Base-by-base conservation (phyloP, 2,329 filamentous ascomycete genomes). In the Emmonsiellopsis sp. region DNA sequence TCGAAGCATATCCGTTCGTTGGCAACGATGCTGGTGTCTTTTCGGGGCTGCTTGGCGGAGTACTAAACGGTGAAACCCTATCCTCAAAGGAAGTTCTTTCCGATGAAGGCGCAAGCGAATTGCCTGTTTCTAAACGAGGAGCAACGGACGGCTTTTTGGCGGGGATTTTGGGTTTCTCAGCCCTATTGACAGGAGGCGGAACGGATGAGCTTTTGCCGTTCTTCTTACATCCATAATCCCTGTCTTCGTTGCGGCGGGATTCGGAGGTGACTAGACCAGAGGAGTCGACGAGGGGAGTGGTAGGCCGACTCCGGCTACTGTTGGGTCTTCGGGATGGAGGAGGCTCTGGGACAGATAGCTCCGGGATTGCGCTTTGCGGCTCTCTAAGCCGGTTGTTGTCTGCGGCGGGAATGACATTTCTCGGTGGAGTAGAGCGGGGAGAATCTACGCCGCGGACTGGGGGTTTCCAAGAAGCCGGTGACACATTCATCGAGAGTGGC, bases 141-240 rank as follows among this genome's bases (percentile, higher is more conserved):
- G 50, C 11, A 66, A 65, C 10, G 65, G 66, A 37, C 57, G 55
- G 42, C 41, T 56, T 55, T 58, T 82, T 81, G 20, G 70, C 67
- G 9, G 77, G 77, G 52, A 86, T 79, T 62, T 82, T 84, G 3
- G 86, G 85, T 68, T 94, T 95, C 41, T 88, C 87, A 32, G 84
- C 83, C 52, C 91, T 83, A 66, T 94, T 93, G 38, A 91, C 79
- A 0, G 87, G 86, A 4, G 89, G 89, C 8, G 88, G 87, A 9
- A 76, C 67, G 4, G 77, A 76, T 2, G 64, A 57, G 46, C 69
- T 71, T 57, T 72, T 71, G 11, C 56, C 67, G 10, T 63, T 61
- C 32, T 66, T 65, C 9, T 69, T 55, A 8, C 59, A 54, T 40
- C 50, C 43, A 35, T 54, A 63, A 30, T 57, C 56, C 7, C 56